Evolutionary conservation across 2,329 filamentous ascomycete genomes (phyloP), one percentile per base, ranked within the genome.

Genomic region (Rhinocladiella mackenziei): DNA sequence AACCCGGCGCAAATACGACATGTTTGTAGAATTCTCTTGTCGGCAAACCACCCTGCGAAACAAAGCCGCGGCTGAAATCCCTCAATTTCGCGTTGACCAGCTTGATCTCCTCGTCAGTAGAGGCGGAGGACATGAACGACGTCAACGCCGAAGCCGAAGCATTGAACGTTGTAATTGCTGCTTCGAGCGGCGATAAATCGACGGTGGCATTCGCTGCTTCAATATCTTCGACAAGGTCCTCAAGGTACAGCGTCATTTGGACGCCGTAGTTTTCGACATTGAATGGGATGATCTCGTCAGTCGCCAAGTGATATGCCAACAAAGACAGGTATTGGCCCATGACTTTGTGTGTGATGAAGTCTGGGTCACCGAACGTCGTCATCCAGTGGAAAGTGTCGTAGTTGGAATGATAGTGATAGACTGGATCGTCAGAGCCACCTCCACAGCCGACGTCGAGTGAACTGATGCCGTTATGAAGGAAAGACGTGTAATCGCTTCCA

Each of bases 371-470:
- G 44, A 67, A 76, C 0, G 62, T 69, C 0, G 59, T 53, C 72
- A 77, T 76, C 74, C 74, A 77, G 45, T 70, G 65, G 48, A 72
- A 74, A 22, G 63, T 60, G 49, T 74, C 60, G 60, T 74, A 74
- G 54, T 66, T 65, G 19, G 64, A 68, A 53, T 74, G 70, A 54
- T 73, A 73, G 20, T 64, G 70, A 43, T 73, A 74, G 6, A 74
- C 57, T 0, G 71, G 64, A 32, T 70, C 67, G 1, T 58, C 56
- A 2, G 61, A 58, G 3, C 64, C 64, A 2, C 54, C 57, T 4
- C 60, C 62, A 19, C 65, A 59, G 15, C 70, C 70, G 48, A 72
- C 58, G 38, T 73, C 69, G 26, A 73, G 50, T 23, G 58, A 53
- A 18, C 57, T 32, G 25, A 70, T 69, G 11, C 70, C 70, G 26